Evolutionary conservation across 352 stramenopile species (phyloP).

Genomic region (Detonula confervacea): DNA sequence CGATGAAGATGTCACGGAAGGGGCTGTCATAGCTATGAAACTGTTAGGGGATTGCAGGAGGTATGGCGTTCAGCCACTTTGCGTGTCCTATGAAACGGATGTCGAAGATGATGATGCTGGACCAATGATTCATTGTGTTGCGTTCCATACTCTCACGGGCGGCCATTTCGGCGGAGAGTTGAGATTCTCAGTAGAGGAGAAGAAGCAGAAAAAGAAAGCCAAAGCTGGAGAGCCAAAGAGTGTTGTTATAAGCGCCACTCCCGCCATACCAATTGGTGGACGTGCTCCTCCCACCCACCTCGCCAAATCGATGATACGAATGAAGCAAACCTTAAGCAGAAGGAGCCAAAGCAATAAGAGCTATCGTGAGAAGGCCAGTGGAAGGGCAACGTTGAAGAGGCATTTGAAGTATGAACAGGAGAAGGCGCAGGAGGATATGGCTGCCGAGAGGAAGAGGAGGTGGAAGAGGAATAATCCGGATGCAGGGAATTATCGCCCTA

Average conservation of each 20-base stretch:
- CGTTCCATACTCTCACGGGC: slow-evolving; percentile 65
- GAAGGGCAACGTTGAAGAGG: slow-evolving; percentile 59
- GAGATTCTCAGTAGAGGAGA: slow-evolving; percentile 60
- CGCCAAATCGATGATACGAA: slow-evolving; percentile 57
- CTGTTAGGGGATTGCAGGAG: slow-evolving; percentile 65
- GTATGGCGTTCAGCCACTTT: slow-evolving; percentile 68
- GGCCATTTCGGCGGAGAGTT: slow-evolving; percentile 79
- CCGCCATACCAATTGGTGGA: slow-evolving; percentile 63
- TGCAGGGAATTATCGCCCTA: slow-evolving; percentile 74
- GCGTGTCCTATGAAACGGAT: slow-evolving; percentile 58
- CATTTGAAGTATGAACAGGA: slow-evolving; percentile 67
- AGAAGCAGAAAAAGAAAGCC: not conserved
- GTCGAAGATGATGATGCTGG: slow-evolving; percentile 23
- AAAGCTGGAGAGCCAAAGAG: not conserved
- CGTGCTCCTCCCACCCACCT: slow-evolving; percentile 45
- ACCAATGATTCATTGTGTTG: slow-evolving; percentile 37
- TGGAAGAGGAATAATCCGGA: slow-evolving; percentile 82
- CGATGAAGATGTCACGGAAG: slow-evolving; percentile 42
- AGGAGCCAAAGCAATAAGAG: slow-evolving; percentile 55
- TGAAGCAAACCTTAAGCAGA: slow-evolving; percentile 60
- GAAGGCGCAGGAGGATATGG: slow-evolving; percentile 80
- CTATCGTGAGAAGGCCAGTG: slow-evolving; percentile 55
- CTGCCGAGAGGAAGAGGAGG: slow-evolving; percentile 68
- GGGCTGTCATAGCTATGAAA: slow-evolving; percentile 63
- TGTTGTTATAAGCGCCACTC: slow-evolving; percentile 39